A percentile compares a stretch with the other conserved stretches of the same genome.
Evolutionary conservation across 2,329 filamentous ascomycete genomes (phyloP).

Genomic region (Diaporthe sp.): DNA sequence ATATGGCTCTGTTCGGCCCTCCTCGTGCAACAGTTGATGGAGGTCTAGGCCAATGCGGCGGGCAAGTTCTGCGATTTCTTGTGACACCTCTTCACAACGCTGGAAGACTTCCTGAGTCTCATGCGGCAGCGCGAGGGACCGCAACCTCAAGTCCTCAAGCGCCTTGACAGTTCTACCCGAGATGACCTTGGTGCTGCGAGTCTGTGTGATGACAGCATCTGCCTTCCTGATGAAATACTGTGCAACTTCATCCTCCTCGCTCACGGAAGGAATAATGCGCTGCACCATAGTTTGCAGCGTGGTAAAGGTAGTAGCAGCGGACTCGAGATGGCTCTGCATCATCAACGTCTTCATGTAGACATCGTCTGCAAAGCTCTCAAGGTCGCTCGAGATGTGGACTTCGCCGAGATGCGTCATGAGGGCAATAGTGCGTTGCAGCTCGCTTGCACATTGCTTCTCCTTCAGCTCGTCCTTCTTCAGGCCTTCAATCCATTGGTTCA

Average conservation of each 20-base stretch:
- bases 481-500: slow-evolving; percentile 91
- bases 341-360: slow-evolving; percentile 82
- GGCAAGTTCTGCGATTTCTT: slow-evolving; percentile 75
- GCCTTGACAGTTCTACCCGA: slow-evolving; percentile 83
- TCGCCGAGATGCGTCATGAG: slow-evolving; percentile 89
- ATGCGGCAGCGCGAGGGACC: slow-evolving; percentile 80
- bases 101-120: slow-evolving; percentile 80
- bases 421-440: slow-evolving; percentile 86
- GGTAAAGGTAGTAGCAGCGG: slow-evolving; percentile 76
- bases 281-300: slow-evolving; percentile 77
- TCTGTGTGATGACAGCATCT: slow-evolving; percentile 80
- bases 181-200: slow-evolving; percentile 86
- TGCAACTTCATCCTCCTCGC: slow-evolving; percentile 74
- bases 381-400: slow-evolving; percentile 78
- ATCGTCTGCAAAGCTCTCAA: slow-evolving; percentile 83
- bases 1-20: slow-evolving; percentile 77
- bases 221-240: slow-evolving; percentile 78
- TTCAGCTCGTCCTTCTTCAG: slow-evolving; percentile 88
- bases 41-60: slow-evolving; percentile 77
- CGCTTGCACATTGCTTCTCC: slow-evolving; percentile 84
- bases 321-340: slow-evolving; percentile 87
- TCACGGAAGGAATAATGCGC: slow-evolving; percentile 68
- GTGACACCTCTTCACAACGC: slow-evolving; percentile 74
- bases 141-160: slow-evolving; percentile 81
- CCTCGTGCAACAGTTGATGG: slow-evolving; percentile 77